phyloP scores from a whole-genome alignment of 441 rosid genomes.

The Adansonia gregorii region DNA sequence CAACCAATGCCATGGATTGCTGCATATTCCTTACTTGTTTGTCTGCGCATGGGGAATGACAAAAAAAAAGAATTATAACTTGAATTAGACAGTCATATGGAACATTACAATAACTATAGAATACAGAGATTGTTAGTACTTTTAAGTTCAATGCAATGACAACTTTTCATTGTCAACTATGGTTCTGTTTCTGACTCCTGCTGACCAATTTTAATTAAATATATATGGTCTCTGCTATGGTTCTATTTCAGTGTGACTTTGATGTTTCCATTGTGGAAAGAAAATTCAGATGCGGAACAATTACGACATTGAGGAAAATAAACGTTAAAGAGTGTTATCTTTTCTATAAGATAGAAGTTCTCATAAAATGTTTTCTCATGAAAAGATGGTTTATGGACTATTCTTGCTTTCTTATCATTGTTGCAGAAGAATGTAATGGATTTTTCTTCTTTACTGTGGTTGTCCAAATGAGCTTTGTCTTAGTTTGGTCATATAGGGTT shows the following conservation, averaged over 20 bases:
- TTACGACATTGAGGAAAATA: not conserved
- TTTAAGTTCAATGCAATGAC: not conserved
- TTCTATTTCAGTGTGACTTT: not conserved
- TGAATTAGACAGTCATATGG: not conserved
- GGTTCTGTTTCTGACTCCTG: conserved; percentile 5
- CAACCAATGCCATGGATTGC: not conserved
- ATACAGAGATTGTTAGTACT: not conserved
- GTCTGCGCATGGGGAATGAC: not conserved
- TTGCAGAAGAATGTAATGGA: not conserved
- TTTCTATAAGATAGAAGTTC: not conserved
- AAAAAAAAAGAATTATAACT: not conserved
- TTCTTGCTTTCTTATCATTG: conserved; percentile 3
- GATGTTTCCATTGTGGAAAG: not conserved
- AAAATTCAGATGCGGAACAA: not conserved
- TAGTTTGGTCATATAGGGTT: not conserved
- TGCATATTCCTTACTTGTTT: not conserved
- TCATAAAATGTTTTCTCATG: not conserved
- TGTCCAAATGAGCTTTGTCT: not conserved
- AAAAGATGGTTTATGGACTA: not conserved
- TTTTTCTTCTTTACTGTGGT: not conserved
- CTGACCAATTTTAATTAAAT: not conserved
- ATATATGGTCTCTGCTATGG: not conserved
- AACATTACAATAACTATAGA: not conserved
- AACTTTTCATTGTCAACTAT: not conserved
- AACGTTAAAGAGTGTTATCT: not conserved